phyloP scores from a whole-genome alignment of 1,284 basidiomycete genomes.

The Pulveroboletus sp. region DNA sequence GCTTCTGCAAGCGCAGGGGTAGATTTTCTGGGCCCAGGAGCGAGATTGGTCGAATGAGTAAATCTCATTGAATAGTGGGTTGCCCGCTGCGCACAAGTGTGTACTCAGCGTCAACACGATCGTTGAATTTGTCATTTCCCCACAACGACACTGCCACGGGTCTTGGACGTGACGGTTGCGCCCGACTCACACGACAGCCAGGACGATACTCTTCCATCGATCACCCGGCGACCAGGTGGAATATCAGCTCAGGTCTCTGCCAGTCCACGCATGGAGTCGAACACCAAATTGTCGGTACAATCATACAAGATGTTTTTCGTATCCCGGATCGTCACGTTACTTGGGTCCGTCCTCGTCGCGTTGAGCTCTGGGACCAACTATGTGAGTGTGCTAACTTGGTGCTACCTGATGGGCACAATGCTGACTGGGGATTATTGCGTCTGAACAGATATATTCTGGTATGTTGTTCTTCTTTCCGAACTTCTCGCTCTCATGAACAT shows the following conservation, averaged over 20 bases:
- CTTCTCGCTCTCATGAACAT: background rate
- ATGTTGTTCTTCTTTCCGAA: background rate
- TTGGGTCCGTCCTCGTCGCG: constrained; percentile 58
- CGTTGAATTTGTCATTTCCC: no score
- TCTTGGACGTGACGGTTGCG: background rate
- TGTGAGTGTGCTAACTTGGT: constrained; percentile 47
- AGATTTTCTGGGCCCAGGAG: no score
- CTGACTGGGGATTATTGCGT: constrained; percentile 2
- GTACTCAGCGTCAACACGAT: no score
- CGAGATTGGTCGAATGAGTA: no score
- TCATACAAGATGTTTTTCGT: constrained; percentile 9
- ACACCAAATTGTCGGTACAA: background rate
- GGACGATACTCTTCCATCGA: no score
- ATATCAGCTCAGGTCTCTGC: background rate
- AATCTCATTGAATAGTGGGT: no score
- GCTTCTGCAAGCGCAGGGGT: no score
- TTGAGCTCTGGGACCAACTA: constrained; percentile 72
- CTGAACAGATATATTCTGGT: constrained; percentile 37
- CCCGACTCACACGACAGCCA: background rate
- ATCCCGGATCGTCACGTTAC: constrained; percentile 42
- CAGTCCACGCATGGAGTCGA: constrained; percentile 14
- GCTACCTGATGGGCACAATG: background rate
- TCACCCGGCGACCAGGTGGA: background rate
- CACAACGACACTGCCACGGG: no score
- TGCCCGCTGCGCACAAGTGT: no score